These are phyloP conservation scores for Lachnellula hyalina DNA, from an alignment of 2,329 filamentous ascomycete genomes.

Conservation along the genomic window DNA sequence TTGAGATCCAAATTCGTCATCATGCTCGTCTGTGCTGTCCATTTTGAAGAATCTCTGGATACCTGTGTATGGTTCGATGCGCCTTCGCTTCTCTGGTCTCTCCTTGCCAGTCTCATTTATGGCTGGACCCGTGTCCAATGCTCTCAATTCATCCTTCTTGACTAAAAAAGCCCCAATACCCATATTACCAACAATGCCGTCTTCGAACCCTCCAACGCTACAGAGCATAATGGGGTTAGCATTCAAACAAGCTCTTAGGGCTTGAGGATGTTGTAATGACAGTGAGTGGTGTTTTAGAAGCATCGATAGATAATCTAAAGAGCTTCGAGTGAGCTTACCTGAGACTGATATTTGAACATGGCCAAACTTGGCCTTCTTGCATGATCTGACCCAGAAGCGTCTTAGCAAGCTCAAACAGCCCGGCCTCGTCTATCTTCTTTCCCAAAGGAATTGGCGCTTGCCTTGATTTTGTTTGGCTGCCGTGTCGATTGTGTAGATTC, in stretches of 20 bases:
- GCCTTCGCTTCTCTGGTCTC: conserved; percentile 30
- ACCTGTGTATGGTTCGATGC: conserved; percentile 20
- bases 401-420: conserved; percentile 71
- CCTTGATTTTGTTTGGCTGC: conserved; percentile 67
- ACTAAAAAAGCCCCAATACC: conserved; percentile 85
- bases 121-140: conserved; percentile 36
- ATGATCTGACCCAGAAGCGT: conserved; percentile 72
- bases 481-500: conserved; percentile 75
- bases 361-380: conserved; percentile 76
- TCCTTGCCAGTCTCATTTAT: conserved; percentile 16
- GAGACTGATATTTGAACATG: conserved; percentile 83
- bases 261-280: too few species aligned
- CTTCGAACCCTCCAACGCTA: conserved; percentile 83
- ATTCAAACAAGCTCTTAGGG: not conserved
- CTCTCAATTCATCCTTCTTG: conserved; percentile 61
- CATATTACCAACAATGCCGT: conserved; percentile 76
- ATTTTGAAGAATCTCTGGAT: conserved; percentile 31
- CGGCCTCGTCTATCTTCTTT: conserved; percentile 63
- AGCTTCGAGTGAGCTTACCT: conserved; percentile 30
- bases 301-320: not conserved
- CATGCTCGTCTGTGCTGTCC: conserved; percentile 25
- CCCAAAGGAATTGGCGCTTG: conserved; percentile 73
- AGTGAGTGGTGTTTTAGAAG: not conserved
- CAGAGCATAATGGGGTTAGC: not conserved
- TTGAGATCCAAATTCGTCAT: conserved; percentile 28